A percentile compares a stretch with the other conserved stretches of the same genome.
Evolutionary conservation across 352 stramenopile species (phyloP).

Genomic region (Globisporangium ultimum): DNA sequence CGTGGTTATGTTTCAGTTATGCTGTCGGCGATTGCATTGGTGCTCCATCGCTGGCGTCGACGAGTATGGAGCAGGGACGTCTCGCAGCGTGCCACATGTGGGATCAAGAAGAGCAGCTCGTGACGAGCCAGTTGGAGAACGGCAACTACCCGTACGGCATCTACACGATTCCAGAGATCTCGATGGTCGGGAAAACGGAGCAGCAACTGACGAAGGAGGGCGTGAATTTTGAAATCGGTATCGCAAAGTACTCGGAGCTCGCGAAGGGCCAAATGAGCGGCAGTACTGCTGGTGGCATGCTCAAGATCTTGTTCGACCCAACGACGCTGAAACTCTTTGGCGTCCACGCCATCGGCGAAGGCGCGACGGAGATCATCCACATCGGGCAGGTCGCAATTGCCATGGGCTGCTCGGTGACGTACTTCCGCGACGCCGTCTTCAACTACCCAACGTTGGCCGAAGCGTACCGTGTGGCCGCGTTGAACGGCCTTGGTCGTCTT

Average conservation of each 20-base stretch:
- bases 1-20: slow-evolving; percentile 40
- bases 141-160: slow-evolving; percentile 90
- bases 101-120: slow-evolving; percentile 43
- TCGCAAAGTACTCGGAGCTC: slow-evolving; percentile 86
- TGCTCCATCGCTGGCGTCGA: slow-evolving; percentile 82
- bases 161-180: slow-evolving; percentile 91
- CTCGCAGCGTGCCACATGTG: slow-evolving; percentile 87
- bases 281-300: slow-evolving; percentile 67
- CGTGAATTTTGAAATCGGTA: slow-evolving; percentile 84
- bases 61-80: slow-evolving; percentile 88
- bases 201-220: slow-evolving; percentile 78
- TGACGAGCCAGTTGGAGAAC: slow-evolving; percentile 66
- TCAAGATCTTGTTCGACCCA: slow-evolving; percentile 89
- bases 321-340: slow-evolving; percentile 77
- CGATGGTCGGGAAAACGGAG: slow-evolving; percentile 90
- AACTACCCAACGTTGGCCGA: slow-evolving; percentile 92
- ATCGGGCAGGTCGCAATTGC: slow-evolving; percentile 90
- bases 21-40: slow-evolving; percentile 88
- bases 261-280: slow-evolving; percentile 90
- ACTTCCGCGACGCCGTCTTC: slow-evolving; percentile 90
- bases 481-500: slow-evolving; percentile 86
- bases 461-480: slow-evolving; percentile 84
- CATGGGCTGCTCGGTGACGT: slow-evolving; percentile 77
- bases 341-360: slow-evolving; percentile 87
- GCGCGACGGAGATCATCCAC: slow-evolving; percentile 90